These are phyloP conservation scores for Lactarius sanguifluus DNA, from an alignment of 768 basidiomycete species.

Conservation along the genomic window DNA sequence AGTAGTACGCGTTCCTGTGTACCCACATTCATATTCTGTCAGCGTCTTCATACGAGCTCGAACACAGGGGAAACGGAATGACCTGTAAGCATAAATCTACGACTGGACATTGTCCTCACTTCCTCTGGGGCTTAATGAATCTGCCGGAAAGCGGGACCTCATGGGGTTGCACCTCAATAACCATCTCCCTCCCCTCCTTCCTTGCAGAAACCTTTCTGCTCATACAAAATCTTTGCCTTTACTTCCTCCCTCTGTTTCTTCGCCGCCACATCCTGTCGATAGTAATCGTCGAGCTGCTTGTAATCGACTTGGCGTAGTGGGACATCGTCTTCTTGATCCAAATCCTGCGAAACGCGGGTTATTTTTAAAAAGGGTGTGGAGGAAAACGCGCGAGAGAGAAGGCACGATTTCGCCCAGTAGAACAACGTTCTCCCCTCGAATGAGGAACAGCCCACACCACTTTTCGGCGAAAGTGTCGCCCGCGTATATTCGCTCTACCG, in stretches of 20 bases:
- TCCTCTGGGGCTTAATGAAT: conserved; percentile 40
- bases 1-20: background rate
- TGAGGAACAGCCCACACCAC: conserved; percentile 87
- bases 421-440: conserved; percentile 98
- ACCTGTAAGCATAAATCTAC: conserved; percentile 33
- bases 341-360: conserved; percentile 56
- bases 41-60: background rate
- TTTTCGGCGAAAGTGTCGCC: conserved; percentile 84
- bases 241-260: conserved; percentile 81
- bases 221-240: conserved; percentile 79
- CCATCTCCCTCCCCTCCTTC: conserved; percentile 97
- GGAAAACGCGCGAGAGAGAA: background rate
- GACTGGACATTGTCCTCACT: conserved; percentile 28
- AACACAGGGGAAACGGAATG: conserved; percentile 4
- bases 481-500: conserved; percentile 93
- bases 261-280: conserved; percentile 67
- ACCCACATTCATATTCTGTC: conserved; percentile 6
- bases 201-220: conserved; percentile 87
- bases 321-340: conserved; percentile 89
- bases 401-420: conserved; percentile 91
- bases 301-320: conserved; percentile 76
- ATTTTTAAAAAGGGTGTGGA: background rate
- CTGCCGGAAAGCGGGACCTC: conserved; percentile 34
- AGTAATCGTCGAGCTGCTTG: conserved; percentile 64
- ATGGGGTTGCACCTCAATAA: conserved; percentile 51